These are phyloP conservation scores for Cladophialophora carrionii DNA, from an alignment of 2,329 filamentous ascomycete species.

Conservation along the genomic window DNA sequence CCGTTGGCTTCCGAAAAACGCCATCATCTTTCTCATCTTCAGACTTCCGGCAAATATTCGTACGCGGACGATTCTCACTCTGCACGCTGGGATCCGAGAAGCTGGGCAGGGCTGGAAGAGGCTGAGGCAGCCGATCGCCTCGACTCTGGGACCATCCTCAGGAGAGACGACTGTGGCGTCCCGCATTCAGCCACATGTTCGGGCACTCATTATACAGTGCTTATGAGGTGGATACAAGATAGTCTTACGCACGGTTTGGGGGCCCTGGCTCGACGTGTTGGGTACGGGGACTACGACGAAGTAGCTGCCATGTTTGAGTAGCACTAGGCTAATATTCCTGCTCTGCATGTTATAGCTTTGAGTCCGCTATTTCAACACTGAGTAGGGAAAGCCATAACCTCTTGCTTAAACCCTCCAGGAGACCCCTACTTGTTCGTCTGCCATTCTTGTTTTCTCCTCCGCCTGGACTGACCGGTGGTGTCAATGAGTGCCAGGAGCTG, in stretches of 20 bases:
- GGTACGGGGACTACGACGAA: not conserved
- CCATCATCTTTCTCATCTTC: conserved; percentile 1
- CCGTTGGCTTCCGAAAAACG: conserved; percentile 4
- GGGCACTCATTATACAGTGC: not conserved
- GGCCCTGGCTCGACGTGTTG: not conserved
- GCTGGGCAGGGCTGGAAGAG: not conserved
- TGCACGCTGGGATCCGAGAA: conserved; percentile 11
- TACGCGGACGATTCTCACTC: conserved; percentile 8
- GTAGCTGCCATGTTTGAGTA: not conserved
- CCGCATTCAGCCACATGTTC: not conserved
- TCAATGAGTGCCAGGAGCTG: not conserved
- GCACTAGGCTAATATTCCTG: conserved; percentile 10
- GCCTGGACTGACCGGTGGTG: not conserved
- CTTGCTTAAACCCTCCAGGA: too few relatives aligned
- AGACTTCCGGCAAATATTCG: conserved; percentile 3
- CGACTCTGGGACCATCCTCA: not conserved
- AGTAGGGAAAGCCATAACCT: not conserved
- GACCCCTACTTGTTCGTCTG: not conserved
- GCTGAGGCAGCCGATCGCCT: not conserved
- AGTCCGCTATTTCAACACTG: conserved; percentile 10
- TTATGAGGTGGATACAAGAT: not conserved
- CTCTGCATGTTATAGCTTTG: conserved; percentile 6
- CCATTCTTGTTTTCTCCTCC: not conserved
- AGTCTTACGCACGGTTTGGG: not conserved
- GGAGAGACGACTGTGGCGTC: not conserved